A percentile compares a stretch with the other conserved stretches of the same genome.
Evolutionary conservation across 2,329 filamentous ascomycete genomes (phyloP).

Genomic region (Hypoxylon sp.): DNA sequence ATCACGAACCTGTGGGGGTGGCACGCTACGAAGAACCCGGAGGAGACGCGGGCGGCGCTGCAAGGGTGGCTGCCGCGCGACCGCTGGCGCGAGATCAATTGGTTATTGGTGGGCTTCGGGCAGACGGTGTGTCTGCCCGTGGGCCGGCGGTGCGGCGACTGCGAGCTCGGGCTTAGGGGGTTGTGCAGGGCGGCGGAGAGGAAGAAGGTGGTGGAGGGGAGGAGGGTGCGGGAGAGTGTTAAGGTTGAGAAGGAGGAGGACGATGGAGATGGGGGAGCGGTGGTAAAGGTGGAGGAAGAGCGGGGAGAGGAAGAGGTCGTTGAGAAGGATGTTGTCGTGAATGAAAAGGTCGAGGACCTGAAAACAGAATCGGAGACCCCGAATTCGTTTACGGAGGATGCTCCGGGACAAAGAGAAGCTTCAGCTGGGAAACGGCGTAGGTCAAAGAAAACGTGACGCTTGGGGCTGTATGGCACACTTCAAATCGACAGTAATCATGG

Average conservation of each 20-base stretch:
- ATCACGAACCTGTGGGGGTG: constrained; percentile 96
- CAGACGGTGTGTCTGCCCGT: constrained; percentile 88
- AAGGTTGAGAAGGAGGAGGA: constrained; percentile 42
- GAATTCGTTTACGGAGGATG: constrained; percentile 5
- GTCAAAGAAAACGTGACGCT: constrained; percentile 18
- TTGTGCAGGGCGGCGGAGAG: constrained; percentile 80
- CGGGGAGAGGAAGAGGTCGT: constrained; percentile 50
- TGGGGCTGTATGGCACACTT: neutral
- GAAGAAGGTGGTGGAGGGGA: constrained; percentile 70
- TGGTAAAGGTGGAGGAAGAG: constrained; percentile 39
- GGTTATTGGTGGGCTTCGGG: constrained; percentile 86
- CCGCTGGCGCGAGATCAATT: constrained; percentile 93
- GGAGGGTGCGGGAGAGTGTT: constrained; percentile 60
- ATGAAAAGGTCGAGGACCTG: constrained; percentile 21
- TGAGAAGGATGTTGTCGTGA: constrained; percentile 39
- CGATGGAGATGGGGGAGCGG: constrained; percentile 41
- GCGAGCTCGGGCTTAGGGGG: constrained; percentile 79
- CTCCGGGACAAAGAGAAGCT: constrained; percentile 13
- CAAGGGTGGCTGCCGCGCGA: constrained; percentile 87
- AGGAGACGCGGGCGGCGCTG: constrained; percentile 81
- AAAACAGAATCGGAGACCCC: constrained; percentile 7
- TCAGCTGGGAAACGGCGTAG: constrained; percentile 15
- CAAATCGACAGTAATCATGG: neutral
- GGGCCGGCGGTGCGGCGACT: constrained; percentile 84
- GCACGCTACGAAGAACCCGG: constrained; percentile 83